Evolutionary conservation across 2,329 filamentous ascomycete species (phyloP).

Genomic region (Alternaria rosae): DNA sequence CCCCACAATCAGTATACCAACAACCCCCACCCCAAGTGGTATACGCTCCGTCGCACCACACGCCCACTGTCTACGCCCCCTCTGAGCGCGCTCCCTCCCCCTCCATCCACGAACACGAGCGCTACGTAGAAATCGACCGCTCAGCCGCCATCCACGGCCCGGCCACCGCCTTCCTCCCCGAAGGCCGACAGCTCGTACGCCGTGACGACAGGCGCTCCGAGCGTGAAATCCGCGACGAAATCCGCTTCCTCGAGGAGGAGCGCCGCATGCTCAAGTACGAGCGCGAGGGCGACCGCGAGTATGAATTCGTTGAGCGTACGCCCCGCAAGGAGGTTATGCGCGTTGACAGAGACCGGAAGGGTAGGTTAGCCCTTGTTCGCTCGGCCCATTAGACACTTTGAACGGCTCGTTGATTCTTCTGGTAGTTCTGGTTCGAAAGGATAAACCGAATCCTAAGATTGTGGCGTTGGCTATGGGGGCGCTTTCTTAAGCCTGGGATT

Average conservation of each 20-base stretch:
- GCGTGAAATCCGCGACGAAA: constrained; percentile 75
- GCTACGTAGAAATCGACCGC: constrained; percentile 55
- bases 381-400: constrained; percentile 64
- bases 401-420: constrained; percentile 45
- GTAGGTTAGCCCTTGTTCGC: constrained; percentile 89
- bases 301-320: constrained; percentile 68
- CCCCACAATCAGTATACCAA: constrained; percentile 28
- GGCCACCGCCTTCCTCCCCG: constrained; percentile 59
- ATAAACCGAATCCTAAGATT: constrained; percentile 52
- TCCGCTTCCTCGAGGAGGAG: constrained; percentile 74
- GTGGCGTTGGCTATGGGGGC: constrained; percentile 40
- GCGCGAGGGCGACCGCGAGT: constrained; percentile 61
- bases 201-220: constrained; percentile 52
- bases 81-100: constrained; percentile 46
- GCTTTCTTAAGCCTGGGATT: constrained; percentile 1
- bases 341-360: constrained; percentile 91
- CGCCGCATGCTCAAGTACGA: constrained; percentile 65
- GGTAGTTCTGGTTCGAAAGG: constrained; percentile 43
- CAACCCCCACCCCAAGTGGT: constrained; percentile 27
- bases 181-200: constrained; percentile 37
- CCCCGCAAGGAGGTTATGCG: constrained; percentile 64
- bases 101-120: constrained; percentile 41
- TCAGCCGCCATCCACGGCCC: constrained; percentile 57
- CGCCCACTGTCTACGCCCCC: constrained; percentile 38
- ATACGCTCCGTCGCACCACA: constrained; percentile 26